Base-by-base conservation (phyloP, 129 eudicot genomes). In the Ambrosia artemisiifolia region DNA sequence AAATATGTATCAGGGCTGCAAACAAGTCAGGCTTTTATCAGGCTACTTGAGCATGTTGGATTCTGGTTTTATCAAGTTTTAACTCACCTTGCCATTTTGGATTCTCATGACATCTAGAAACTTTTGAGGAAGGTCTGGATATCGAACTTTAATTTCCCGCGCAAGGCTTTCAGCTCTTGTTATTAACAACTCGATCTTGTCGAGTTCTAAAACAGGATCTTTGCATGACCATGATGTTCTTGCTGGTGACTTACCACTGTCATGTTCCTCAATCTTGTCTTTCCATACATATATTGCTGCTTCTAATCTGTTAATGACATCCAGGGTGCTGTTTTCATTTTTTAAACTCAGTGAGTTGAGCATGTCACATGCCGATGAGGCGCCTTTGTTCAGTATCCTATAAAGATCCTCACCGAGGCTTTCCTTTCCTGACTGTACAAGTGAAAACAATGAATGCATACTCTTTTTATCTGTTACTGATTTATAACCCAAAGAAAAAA, bases 391-490 rank as follows among this genome's bases (percentile, higher is more conserved):
- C 70, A 95, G 49, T 72, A 88, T 68, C 73, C 63, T 95, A 86
- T 90, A 88, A 30, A 95, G 87, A 62, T 91, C 97, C 68, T 88
- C 97, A 7, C 99, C 97, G 11, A 95, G 87, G 75, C 89, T 83
- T 28, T 85, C 88, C 84, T 79, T 95, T 55, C 89, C 91, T 50
- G 97, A 85, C 99, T 95, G 90, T 63, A 77, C 46, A 65, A 53
- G 40, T 11, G 55, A 71, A 66, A 38, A 28, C 11, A 70, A 63
- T 57, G 16, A 14, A 28, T 11, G 6, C 11, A 57, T 57, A 28
- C 28, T 57, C 14, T 20, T 54, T 18, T 19, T 20, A 19, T 3
- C 6, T 16, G 6, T 18, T 30, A 28, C 64, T 24, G 16, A 28
- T 4, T 24, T 24, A 24, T 24, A 24, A 24, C 1, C 0, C 0